A percentile compares a stretch with the other conserved stretches of the same genome.
These are phyloP conservation scores for Teunomyces gatunensis DNA, from an alignment of 805 yeast genomes.

Conservation along the genomic window DNA sequence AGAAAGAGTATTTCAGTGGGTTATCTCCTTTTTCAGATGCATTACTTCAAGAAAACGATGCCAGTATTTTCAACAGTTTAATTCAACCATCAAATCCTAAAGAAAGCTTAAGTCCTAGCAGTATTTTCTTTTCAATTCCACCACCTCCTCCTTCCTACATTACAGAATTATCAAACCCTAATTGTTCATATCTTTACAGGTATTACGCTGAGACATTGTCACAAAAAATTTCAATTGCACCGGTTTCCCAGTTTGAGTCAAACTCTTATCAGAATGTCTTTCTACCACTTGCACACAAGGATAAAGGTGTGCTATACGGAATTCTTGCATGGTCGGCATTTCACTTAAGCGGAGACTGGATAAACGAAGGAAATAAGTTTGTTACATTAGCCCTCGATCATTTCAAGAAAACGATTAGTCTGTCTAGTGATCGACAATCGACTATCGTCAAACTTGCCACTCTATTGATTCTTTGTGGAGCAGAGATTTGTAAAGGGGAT, in stretches of 20 bases:
- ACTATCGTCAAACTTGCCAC: conserved; percentile 56
- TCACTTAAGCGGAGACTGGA: conserved; percentile 46
- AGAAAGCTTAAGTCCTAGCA: conserved; percentile 10
- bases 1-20: not conserved
- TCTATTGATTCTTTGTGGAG: conserved; percentile 67
- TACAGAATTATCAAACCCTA: conserved; percentile 14
- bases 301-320: conserved; percentile 50
- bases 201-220: conserved; percentile 49
- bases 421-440: conserved; percentile 28
- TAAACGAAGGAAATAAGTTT: conserved; percentile 47
- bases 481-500: conserved; percentile 81
- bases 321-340: conserved; percentile 57
- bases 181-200: conserved; percentile 39
- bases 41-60: not conserved
- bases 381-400: conserved; percentile 47
- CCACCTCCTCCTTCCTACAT: conserved; percentile 18
- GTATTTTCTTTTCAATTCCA: conserved; percentile 27
- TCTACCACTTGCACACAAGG: conserved; percentile 53
- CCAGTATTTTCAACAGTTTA: not conserved
- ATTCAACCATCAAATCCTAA: not conserved
- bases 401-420: conserved; percentile 21
- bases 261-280: conserved; percentile 52
- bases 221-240: conserved; percentile 46
- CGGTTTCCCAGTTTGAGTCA: conserved; percentile 40
- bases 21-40: not conserved